These are phyloP conservation scores for Lipomyces sp. DNA, from an alignment of 805 yeast species.

Conservation along the genomic window DNA sequence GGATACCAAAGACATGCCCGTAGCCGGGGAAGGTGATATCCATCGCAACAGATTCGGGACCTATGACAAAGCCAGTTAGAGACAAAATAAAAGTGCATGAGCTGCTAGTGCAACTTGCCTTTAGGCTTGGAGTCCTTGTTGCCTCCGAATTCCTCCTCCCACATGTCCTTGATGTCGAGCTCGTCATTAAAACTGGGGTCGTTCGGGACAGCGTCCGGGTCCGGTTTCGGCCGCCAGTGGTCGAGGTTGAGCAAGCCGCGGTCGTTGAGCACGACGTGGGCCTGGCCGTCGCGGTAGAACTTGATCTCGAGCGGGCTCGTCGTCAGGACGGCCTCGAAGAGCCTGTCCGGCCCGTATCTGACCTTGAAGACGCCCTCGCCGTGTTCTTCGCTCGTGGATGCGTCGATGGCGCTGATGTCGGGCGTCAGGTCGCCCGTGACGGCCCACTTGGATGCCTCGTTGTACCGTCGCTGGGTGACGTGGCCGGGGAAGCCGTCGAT, in stretches of 20 bases:
- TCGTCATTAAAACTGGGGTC: constrained; percentile 42
- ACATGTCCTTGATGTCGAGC: constrained; percentile 65
- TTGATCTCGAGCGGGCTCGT: constrained; percentile 51
- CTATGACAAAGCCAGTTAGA: constrained; percentile 30
- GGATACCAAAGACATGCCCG: constrained; percentile 81
- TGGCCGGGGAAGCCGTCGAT: constrained; percentile 33
- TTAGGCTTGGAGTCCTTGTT: constrained; percentile 60
- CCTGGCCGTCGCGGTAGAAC: constrained; percentile 46
- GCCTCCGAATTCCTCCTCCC: constrained; percentile 72
- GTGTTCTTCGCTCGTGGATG: constrained; percentile 10
- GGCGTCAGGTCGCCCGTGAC: constrained; percentile 38
- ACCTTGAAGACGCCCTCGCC: constrained; percentile 10
- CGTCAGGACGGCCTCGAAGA: constrained; percentile 45
- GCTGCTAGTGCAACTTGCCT: constrained; percentile 42
- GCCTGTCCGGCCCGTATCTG: constrained; percentile 42
- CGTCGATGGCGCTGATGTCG: constrained; percentile 20
- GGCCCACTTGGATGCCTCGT: constrained; percentile 60
- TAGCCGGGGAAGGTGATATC: constrained; percentile 67
- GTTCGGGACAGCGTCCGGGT: constrained; percentile 17
- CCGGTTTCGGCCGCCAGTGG: constrained; percentile 58
- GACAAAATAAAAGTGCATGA: neutral
- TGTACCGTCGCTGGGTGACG: constrained; percentile 52
- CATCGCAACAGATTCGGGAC: constrained; percentile 81
- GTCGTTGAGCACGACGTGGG: constrained; percentile 62
- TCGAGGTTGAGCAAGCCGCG: constrained; percentile 73